Evolutionary conservation across 192 early-diverging fungal species (phyloP), one percentile per base, ranked within the genome.

Genomic region (Coemansia biformis): DNA sequence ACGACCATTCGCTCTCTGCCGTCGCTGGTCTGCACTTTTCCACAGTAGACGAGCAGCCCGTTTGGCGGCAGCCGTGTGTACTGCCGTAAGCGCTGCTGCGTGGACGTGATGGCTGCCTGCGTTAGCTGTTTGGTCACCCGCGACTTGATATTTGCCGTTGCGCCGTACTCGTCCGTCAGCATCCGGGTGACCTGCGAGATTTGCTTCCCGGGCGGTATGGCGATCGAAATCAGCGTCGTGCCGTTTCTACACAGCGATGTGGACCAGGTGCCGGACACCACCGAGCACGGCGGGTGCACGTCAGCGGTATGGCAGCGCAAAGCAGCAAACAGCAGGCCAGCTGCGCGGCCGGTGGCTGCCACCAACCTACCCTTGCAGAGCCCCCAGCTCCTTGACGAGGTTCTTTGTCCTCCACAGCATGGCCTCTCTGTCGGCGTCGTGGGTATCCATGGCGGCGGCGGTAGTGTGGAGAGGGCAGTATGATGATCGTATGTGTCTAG

Each of bases 71-170:
- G 85, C 61, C 75, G 79, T 46, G 65, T 81, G 78, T 94, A 96
- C 31, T 92, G 68, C 79, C 95, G 95, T 29, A 98, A 80, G 50
- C 88, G 82, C 59, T 91, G 86, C 63, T 94, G 93, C 13, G 91
- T 91, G 23, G 93, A 98, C 12, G 89, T 92, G 57, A 98, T 96
- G 54, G 95, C 95, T 21, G 85, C 78, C 43, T 94, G 75, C 10
- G 95, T 93, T 33, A 92, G 95, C 43, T 88, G 78, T 51, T 92
- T 81, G 80, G 96, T 98, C 24, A 96, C 95, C 51, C 92, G 88
- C 38, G 89, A 93, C 69, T 98, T 96, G 75, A 96, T 98, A 81
- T 98, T 98, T 58, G 90, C 88, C 8, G 95, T 92, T 22, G 92
- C 91, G 44, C 95, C 93, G 55, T 89, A 86, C 81, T 98, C 95